These are phyloP conservation scores for Aspergillus fischeri DNA, from an alignment of 2,329 filamentous ascomycete genomes.

Conservation along the genomic window DNA sequence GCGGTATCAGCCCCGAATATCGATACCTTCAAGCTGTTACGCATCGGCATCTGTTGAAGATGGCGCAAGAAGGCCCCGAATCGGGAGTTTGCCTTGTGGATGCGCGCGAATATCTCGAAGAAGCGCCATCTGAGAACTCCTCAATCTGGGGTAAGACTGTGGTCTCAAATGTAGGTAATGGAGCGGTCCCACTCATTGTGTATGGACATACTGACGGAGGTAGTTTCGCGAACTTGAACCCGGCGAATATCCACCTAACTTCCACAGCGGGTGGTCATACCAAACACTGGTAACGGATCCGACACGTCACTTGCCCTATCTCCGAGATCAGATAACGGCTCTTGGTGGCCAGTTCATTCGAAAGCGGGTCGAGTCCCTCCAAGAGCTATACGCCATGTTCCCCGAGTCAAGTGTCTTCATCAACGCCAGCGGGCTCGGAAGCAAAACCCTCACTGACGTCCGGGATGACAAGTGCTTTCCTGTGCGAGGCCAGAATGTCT, in stretches of 20 bases:
- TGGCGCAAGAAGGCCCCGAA: constrained; percentile 31
- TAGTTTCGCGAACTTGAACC: constrained; percentile 32
- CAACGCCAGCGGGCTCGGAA: constrained; percentile 38
- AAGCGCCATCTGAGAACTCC: constrained; percentile 28
- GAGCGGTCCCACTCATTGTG: neutral
- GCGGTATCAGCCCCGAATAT: constrained; percentile 31
- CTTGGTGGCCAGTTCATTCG: constrained; percentile 34
- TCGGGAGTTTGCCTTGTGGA: constrained; percentile 34
- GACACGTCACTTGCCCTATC: constrained; percentile 35
- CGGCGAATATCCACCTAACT: constrained; percentile 31
- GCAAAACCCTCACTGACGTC: constrained; percentile 31
- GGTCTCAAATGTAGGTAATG: constrained; percentile 27
- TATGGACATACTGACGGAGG: constrained; percentile 1
- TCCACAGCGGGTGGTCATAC: constrained; percentile 33
- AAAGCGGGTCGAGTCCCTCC: constrained; percentile 29
- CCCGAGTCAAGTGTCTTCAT: constrained; percentile 35
- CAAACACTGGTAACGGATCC: constrained; percentile 37
- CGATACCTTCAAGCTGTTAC: constrained; percentile 34
- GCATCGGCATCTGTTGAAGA: constrained; percentile 32
- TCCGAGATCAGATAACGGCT: constrained; percentile 24
- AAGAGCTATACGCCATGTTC: constrained; percentile 32
- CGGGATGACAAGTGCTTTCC: constrained; percentile 33
- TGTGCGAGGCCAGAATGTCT: constrained; percentile 37
- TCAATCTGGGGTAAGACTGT: constrained; percentile 34
- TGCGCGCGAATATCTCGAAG: constrained; percentile 33